Conservation (phyloP, 352 stramenopile genomes). For the Globisporangium takayamanum region DNA sequence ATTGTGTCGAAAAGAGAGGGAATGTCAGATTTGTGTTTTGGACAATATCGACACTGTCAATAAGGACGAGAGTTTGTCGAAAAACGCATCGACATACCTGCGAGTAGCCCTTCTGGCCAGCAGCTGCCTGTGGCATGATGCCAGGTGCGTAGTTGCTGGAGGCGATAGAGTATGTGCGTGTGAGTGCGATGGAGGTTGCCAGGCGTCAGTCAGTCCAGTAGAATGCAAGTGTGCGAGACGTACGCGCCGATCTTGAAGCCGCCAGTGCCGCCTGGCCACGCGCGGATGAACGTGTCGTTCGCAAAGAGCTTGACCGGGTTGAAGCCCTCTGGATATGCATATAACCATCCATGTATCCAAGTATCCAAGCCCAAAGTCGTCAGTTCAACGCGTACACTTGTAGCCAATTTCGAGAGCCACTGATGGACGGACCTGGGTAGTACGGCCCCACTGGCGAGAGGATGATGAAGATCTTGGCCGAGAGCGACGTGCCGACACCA, state of each 20-base stretch:
- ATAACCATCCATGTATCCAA: neutral
- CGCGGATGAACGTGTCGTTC: constrained; percentile 91
- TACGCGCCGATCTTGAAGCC: constrained; percentile 90
- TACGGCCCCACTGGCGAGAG: constrained; percentile 96
- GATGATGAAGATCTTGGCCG: constrained; percentile 94
- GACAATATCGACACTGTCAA: neutral
- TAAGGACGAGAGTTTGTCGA: neutral
- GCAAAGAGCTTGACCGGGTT: constrained; percentile 88
- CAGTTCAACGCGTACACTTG: neutral
- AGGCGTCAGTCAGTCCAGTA: too few relatives aligned
- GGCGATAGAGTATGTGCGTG: neutral
- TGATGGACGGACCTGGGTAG: constrained; percentile 69
- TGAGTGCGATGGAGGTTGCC: neutral
- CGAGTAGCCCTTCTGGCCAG: constrained; percentile 79
- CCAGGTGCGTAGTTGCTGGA: constrained; percentile 78
- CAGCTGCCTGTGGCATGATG: constrained; percentile 91
- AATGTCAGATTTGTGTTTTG: neutral
- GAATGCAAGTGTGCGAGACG: constrained; percentile 5
- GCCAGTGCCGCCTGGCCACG: constrained; percentile 95
- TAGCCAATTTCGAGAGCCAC: too few relatives aligned
- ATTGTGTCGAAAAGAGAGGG: neutral
- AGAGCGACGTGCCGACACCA: constrained; percentile 81
- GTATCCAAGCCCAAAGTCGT: neutral
- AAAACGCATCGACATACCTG: constrained; percentile 13
- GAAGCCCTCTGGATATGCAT: constrained; percentile 57